Base-by-base conservation (phyloP, 164 flowering plant genomes). In the Vitis amurensis region DNA sequence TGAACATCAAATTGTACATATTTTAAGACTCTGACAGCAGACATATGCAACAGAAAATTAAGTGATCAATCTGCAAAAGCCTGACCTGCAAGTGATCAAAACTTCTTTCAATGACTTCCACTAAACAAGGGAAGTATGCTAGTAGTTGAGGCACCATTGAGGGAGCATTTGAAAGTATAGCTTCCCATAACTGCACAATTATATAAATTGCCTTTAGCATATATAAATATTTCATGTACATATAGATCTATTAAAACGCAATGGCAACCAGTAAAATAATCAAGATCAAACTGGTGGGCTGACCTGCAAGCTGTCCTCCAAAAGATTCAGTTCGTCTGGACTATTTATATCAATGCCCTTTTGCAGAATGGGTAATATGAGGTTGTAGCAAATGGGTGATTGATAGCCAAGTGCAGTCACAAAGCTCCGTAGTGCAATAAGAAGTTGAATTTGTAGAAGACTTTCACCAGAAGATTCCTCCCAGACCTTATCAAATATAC, bases 381-480 rank as follows among this genome's bases (percentile, higher is more conserved):
- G 74, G 77, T 70, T 74, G 78, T 93, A 91, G 86, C 90, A 89
- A 64, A 82, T 79, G 47, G 97, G 88, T 57, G 99, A 93, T 55
- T 86, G 91, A 74, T 77, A 74, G 63, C 91, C 94, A 71, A 93
- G 96, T 64, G 90, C 92, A 74, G 77, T 77, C n/a, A 93, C 94
- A 80, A 95, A 87, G 80, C 87, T 89, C 67, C 84, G 82, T 17
- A 95, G 85, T 55, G 98, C 93, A 79, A 86, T 77, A 63, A 93
- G 89, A 76, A 95, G 89, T 77, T 95, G 99, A 75, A 95, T 93
- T 85, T 87, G 97, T 27, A 95, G 81, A 69, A 94, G 90, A 71
- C 94, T 93, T 85, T 95, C 96, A 68, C 94, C 94, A 61, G 89
- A 76, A 63, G 92, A 91, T 76, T 93, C 98, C 81, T 91, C 97